Evolutionary conservation across 805 yeast species (phyloP), one percentile per base, ranked within the genome.

Genomic region (Lipomyces orientalis): DNA sequence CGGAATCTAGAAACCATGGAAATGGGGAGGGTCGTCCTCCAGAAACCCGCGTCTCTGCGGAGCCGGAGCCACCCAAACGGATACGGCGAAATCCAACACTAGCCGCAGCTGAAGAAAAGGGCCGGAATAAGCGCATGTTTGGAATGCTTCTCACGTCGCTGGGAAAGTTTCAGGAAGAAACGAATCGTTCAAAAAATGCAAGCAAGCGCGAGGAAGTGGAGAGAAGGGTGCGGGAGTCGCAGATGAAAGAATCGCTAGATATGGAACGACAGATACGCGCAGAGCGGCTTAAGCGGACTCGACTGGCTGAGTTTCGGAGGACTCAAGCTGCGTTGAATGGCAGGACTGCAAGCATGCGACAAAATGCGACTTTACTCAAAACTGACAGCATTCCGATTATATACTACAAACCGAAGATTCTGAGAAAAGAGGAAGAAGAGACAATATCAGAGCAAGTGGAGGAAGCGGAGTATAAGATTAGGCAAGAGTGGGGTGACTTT

Each of bases 131-230:
- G 29, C 69, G 73, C 29, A 34, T 71, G 64, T 65, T 71, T 43
- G 73, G 73, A 12, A 67, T 65, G 2, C 58, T 71, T n/a, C 54
- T 71, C 25, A 65, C 64, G 9, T 64, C 71, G 19, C 52, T 71
- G 9, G 65, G 61, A 3, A 58, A 62, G 56, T 63, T 66, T 54
- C 54, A 68, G 29, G 58, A 68, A 59, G 71, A 67, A 14, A 37
- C 64, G 9, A 64, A 10, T 6, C 52, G 61, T 6, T 49, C 58
- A 12, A 16, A 34, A 9, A 39, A 8, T 16, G 25, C 25, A 16
- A 34, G 39, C 10, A 57, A 64, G 35, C 69, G 71, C 16, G 62
- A 54, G 22, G 39, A 57, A 58, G 56, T 65, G 9, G 71, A 64
- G 39, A 33, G 43, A 33, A 29, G 62, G 43, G 69, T 65, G 3